These are phyloP conservation scores for Talaromyces rugulosus DNA, from an alignment of 2,329 filamentous ascomycete species.

Conservation along the genomic window DNA sequence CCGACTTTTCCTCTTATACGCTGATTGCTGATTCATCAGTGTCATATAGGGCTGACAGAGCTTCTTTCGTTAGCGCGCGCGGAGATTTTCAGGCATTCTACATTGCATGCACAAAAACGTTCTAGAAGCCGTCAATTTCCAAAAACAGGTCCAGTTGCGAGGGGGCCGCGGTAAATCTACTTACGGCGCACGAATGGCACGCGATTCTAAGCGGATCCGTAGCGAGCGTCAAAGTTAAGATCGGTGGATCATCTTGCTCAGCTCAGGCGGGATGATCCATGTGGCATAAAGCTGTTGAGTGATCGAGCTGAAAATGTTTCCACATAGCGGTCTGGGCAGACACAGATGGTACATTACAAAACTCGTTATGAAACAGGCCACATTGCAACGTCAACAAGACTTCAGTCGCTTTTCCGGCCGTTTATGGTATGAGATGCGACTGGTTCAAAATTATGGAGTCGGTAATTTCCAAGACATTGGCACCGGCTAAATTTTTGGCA, in stretches of 20 bases:
- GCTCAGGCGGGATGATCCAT: not conserved
- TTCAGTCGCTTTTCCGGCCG: not conserved
- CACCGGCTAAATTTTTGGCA: not conserved
- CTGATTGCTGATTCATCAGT: not conserved
- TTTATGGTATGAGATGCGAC: not conserved
- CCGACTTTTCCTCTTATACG: not conserved
- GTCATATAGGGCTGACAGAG: not conserved
- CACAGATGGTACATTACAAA: not conserved
- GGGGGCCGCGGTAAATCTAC: not conserved
- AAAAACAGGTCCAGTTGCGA: not conserved
- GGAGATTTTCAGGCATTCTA: not conserved
- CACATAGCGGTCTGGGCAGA: not conserved
- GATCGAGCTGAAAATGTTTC: not conserved
- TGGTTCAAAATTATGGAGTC: not conserved
- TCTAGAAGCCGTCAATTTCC: not conserved
- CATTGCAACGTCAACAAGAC: not conserved
- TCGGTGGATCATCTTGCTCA: not conserved
- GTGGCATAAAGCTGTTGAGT: not conserved
- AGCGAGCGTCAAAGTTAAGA: not conserved
- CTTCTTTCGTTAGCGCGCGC: not conserved
- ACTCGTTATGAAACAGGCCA: not conserved
- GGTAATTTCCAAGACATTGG: not conserved
- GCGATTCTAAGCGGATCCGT: not conserved
- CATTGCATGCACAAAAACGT: not conserved
- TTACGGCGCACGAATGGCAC: not conserved